Evolutionary conservation across 129 eudicot genomes (phyloP).

Genomic region (Erigeron canadensis): DNA sequence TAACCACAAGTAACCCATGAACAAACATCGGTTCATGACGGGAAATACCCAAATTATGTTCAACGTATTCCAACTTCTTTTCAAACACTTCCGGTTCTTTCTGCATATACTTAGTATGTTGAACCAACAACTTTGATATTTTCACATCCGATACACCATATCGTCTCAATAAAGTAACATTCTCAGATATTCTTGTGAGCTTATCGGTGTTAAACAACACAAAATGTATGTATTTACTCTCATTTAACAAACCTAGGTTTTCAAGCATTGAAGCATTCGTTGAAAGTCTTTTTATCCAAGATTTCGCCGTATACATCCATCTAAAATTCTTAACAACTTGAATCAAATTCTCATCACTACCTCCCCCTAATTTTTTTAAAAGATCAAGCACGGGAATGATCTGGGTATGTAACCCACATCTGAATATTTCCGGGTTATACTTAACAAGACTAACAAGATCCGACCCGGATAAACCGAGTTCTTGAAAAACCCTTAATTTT

Average conservation of each 20-base stretch:
- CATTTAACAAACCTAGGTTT: slow-evolving; percentile 32
- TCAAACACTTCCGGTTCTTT: too few species aligned
- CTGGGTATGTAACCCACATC: slow-evolving; percentile 23
- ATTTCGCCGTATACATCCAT: slow-evolving; percentile 20
- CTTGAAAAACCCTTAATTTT: slow-evolving; percentile 38
- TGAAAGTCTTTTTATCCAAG: slow-evolving; percentile 4
- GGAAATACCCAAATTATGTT: too few species aligned
- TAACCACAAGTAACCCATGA: too few species aligned
- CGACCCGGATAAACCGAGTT: slow-evolving; percentile 43
- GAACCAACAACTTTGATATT: too few species aligned
- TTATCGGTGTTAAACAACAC: slow-evolving; percentile 23
- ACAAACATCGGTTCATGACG: too few species aligned
- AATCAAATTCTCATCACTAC: slow-evolving; percentile 38
- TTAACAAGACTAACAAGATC: slow-evolving; percentile 29
- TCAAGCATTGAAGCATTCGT: slow-evolving; percentile 23
- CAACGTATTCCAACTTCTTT: too few species aligned
- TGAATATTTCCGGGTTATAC: slow-evolving; percentile 18
- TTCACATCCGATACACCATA: too few species aligned
- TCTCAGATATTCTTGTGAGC: too few species aligned
- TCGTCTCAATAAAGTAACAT: too few species aligned
- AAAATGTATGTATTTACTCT: slow-evolving; percentile 23
- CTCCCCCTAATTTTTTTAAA: slow-evolving; percentile 26
- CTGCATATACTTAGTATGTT: too few species aligned
- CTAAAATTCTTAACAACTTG: slow-evolving; percentile 24
- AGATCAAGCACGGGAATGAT: slow-evolving; percentile 27